Conservation (phyloP, 2,329 filamentous ascomycete genomes). For the Furcasterigmium furcatum region DNA sequence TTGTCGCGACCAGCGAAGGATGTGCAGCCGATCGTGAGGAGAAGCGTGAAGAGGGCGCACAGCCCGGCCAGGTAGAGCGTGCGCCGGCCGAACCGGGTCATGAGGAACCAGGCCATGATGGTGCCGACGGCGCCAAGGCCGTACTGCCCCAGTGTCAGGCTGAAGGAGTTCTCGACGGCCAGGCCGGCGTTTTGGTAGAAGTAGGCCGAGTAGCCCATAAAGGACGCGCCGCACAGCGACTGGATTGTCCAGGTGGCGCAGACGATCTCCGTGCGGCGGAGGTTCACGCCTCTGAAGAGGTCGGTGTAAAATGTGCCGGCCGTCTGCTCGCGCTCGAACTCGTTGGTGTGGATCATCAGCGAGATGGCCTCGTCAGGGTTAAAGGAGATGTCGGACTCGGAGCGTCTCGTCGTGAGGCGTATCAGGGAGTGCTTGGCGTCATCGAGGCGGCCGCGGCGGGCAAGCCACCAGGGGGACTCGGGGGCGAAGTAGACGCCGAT, state of each 20-base stretch:
- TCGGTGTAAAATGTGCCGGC: slow-evolving; percentile 59
- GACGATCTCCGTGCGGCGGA: slow-evolving; percentile 71
- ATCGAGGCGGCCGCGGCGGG: slow-evolving; percentile 59
- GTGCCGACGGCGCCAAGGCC: slow-evolving; percentile 76
- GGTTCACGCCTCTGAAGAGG: slow-evolving; percentile 77
- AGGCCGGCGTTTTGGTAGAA: slow-evolving; percentile 60
- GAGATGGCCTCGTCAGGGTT: slow-evolving; percentile 80
- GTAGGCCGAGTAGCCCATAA: slow-evolving; percentile 64
- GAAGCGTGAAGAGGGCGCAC: slow-evolving; percentile 69
- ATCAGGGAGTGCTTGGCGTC: slow-evolving; percentile 65
- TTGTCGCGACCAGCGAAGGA: slow-evolving; percentile 66
- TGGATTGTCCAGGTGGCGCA: slow-evolving; percentile 64
- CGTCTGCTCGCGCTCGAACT: slow-evolving; percentile 66
- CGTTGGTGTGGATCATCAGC: slow-evolving; percentile 90
- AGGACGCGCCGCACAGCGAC: slow-evolving; percentile 60
- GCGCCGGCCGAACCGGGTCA: slow-evolving; percentile 71
- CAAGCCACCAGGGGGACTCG: slow-evolving; percentile 71
- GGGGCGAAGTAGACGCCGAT: slow-evolving; percentile 41
- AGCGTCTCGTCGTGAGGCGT: slow-evolving; percentile 58
- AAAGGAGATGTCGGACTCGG: slow-evolving; percentile 69
- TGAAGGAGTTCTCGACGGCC: slow-evolving; percentile 47
- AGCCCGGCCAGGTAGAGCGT: slow-evolving; percentile 75
- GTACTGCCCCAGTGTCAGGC: slow-evolving; percentile 60
- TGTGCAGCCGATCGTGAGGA: slow-evolving; percentile 80
- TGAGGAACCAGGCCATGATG: slow-evolving; percentile 77